Percentiles rank a stretch among this genome's conserved stretches.
Conservation (phyloP, 768 basidiomycete genomes). For the Termitomyces sp. region DNA sequence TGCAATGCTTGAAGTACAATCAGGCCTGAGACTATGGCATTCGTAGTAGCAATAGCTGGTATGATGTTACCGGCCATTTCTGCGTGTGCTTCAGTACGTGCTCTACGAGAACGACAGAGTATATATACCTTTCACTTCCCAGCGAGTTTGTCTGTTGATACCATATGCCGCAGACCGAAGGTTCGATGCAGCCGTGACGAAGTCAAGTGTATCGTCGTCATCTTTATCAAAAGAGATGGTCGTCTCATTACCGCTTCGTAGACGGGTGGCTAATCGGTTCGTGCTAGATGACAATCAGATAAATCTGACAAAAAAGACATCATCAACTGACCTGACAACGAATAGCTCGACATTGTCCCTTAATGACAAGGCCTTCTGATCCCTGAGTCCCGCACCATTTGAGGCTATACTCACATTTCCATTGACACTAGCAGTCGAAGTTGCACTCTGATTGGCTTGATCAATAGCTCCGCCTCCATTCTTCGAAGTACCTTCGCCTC, state of each 20-base stretch:
- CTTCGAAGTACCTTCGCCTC: conserved; percentile 14
- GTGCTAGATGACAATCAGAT: conserved; percentile 45
- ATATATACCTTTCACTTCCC: conserved; percentile 88
- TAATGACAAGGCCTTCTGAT: conserved; percentile 73
- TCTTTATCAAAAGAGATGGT: conserved; percentile 95
- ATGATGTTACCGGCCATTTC: conserved; percentile 99
- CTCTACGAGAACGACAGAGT: background rate
- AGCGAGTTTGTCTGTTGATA: conserved; percentile 84
- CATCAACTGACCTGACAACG: conserved; percentile 58
- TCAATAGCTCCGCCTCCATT: conserved; percentile 12
- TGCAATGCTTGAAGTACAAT: conserved; percentile 92
- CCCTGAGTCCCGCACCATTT: conserved; percentile 53
- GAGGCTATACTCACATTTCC: conserved; percentile 17
- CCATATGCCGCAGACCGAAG: conserved; percentile 87
- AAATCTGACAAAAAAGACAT: background rate
- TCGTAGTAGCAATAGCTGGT: conserved; percentile 98
- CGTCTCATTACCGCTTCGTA: conserved; percentile 53
- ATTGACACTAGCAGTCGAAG: conserved; percentile 5
- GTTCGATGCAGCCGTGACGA: conserved; percentile 93
- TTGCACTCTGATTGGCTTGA: background rate
- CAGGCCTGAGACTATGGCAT: conserved; percentile 92
- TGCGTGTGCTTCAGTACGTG: conserved; percentile 21
- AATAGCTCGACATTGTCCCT: conserved; percentile 84
- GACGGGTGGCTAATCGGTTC: conserved; percentile 67
- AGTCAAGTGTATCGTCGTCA: conserved; percentile 94